Conservation (phyloP, 2,329 filamentous ascomycete species). For the Colletotrichum acutatum region DNA sequence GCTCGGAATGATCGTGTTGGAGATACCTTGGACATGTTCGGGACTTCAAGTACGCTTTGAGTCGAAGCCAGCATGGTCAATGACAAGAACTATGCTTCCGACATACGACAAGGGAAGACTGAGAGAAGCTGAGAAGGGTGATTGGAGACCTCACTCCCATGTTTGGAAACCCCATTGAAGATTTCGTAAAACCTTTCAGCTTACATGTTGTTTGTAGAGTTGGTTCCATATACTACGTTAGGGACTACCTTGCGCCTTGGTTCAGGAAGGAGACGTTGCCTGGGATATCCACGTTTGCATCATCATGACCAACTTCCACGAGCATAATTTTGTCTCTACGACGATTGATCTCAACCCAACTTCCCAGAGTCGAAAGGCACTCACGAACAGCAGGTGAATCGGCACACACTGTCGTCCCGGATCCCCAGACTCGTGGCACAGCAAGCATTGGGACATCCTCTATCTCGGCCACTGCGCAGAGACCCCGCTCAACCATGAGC, state of each 20-base stretch:
- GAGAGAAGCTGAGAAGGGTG: not conserved
- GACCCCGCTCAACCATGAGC: not conserved
- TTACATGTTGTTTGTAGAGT: not conserved
- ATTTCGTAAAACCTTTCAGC: not conserved
- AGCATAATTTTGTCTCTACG: not conserved
- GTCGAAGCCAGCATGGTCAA: not conserved
- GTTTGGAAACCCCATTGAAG: not conserved
- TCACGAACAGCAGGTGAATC: not conserved
- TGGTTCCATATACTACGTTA: not conserved
- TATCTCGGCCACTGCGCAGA: not conserved
- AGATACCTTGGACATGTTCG: not conserved
- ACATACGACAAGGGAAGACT: not conserved
- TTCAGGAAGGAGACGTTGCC: not conserved
- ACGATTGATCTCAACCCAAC: not conserved
- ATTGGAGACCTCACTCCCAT: not conserved
- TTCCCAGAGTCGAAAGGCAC: not conserved
- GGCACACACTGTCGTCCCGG: not conserved
- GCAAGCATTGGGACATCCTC: not conserved
- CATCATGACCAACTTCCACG: not conserved
- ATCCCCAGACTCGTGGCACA: not conserved
- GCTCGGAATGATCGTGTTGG: not conserved
- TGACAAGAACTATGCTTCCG: not conserved
- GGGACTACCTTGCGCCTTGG: not conserved
- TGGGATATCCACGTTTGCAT: not conserved
- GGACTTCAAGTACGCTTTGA: not conserved